Evolutionary conservation across 257 asterid species (phyloP).

Genomic region (Scutellaria baicalensis): DNA sequence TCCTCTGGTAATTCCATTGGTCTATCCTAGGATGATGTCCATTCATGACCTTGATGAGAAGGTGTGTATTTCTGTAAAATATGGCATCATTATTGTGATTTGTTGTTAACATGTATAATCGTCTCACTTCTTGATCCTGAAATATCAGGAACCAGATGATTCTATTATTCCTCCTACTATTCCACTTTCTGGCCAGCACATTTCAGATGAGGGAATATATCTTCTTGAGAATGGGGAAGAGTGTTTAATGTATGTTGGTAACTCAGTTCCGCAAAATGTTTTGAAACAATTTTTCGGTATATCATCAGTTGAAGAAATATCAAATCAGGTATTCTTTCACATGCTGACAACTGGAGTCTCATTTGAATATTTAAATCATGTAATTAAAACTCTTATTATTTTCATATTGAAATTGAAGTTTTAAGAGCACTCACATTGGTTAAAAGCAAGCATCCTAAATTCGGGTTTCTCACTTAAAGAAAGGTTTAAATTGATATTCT

Average conservation of each 20-base stretch:
- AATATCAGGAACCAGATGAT: slow-evolving; percentile 59
- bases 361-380: not conserved
- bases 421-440: not conserved
- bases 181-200: slow-evolving; percentile 66
- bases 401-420: not conserved
- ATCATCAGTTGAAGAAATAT: slow-evolving; percentile 73
- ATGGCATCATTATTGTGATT: slow-evolving; percentile 2
- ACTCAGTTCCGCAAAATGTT: slow-evolving; percentile 44
- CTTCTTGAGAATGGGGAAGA: slow-evolving; percentile 92
- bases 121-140: slow-evolving; percentile 14
- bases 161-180: slow-evolving; percentile 51
- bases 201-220: slow-evolving; percentile 73
- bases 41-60: slow-evolving; percentile 70
- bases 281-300: slow-evolving; percentile 53
- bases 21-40: slow-evolving; percentile 84
- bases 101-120: not conserved
- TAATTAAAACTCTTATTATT: not conserved
- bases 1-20: slow-evolving; percentile 72
- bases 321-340: slow-evolving; percentile 53
- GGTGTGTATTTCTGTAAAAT: slow-evolving; percentile 31
- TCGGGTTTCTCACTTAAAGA: not conserved
- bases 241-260: slow-evolving; percentile 74
- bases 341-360: not conserved
- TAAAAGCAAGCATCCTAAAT: not conserved
- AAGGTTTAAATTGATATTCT: not conserved